Conservation (phyloP, 2,329 filamentous ascomycete genomes). For the Microcyclospora pomicola region DNA sequence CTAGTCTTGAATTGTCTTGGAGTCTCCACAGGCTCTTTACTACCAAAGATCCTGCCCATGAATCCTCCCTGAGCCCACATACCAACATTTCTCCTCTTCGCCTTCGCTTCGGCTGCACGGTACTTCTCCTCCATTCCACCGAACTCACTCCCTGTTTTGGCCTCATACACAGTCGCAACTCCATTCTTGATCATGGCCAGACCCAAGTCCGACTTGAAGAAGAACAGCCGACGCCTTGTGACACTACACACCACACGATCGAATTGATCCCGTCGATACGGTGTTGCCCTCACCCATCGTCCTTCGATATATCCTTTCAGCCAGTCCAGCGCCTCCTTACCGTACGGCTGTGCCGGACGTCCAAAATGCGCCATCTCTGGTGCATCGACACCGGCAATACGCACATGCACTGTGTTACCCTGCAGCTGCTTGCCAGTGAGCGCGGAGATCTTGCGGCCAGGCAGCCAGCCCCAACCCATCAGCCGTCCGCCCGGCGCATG, state of each 20-base stretch:
- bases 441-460: slow-evolving; percentile 8
- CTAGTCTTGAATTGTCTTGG: slow-evolving; percentile 74
- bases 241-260: slow-evolving; percentile 80
- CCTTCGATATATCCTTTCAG: slow-evolving; percentile 59
- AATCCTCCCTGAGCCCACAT: slow-evolving; percentile 48
- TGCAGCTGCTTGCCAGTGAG: slow-evolving; percentile 10
- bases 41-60: slow-evolving; percentile 26
- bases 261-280: slow-evolving; percentile 83
- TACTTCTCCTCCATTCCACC: slow-evolving; percentile 53
- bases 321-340: slow-evolving; percentile 69
- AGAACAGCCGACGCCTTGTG: slow-evolving; percentile 28
- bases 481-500: slow-evolving; percentile 86
- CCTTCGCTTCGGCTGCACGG: slow-evolving; percentile 43
- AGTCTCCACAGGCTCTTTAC: slow-evolving; percentile 53
- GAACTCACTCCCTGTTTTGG: slow-evolving; percentile 79
- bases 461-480: slow-evolving; percentile 61
- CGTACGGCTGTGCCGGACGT: slow-evolving; percentile 68
- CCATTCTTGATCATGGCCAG: slow-evolving; percentile 78
- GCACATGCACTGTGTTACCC: slow-evolving; percentile 58
- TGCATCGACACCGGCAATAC: slow-evolving; percentile 83
- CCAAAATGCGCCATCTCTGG: slow-evolving; percentile 92
- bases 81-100: slow-evolving; percentile 28
- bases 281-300: slow-evolving; percentile 63
- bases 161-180: slow-evolving; percentile 84
- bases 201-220: slow-evolving; percentile 67